Evolutionary conservation across 2,329 filamentous ascomycete genomes (phyloP), one percentile per base, ranked within the genome.

Genomic region (Fusarium irregulare): DNA sequence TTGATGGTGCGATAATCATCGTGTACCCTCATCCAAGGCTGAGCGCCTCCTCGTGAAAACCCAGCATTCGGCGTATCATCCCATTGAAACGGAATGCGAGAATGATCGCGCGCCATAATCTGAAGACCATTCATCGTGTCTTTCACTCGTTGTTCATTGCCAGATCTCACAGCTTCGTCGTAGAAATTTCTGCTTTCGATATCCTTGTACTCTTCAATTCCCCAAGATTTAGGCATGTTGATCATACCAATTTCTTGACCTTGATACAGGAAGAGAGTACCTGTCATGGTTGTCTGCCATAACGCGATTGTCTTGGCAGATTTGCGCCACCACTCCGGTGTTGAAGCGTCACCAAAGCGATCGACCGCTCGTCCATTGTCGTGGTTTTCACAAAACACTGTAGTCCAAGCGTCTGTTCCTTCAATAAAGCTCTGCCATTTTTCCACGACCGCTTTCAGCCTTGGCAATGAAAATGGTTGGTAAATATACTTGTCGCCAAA

Each of bases 11-110:
- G 71, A 71, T 87, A 89, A 30, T 85, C 82, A 21, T 90, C 87
- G 70, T 92, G 89, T 2, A 89, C 85, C 3, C 87, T 83, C 88
- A 92, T 92, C 91, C 91, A 93, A 0, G 91, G 88, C 67, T 83
- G 83, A 1, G 75, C 75, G 0, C 60, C 68, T 0, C 60, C 68
- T 16, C 74, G 71, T 0, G 88, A 86, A 77, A 93, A 93, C 0
- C 91, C 91, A 0, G 87, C 88, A 64, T 91, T 84, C 0, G 84
- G 78, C 0, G 81, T 80, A 2, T 78, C 82, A 54, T 86, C 84
- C 91, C 91, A 93, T 55, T 91, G 89, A 76, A 93, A 87, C 0
- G 91, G 91, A 3, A 89, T 85, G 1, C 91, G 82, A 3, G 89
- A 83, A 73, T 92, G 87, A 67, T 92, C 90, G 9, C 89, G 82